Conservation (phyloP, 192 early-diverging fungal genomes). For the Backusella tarrabulga region DNA sequence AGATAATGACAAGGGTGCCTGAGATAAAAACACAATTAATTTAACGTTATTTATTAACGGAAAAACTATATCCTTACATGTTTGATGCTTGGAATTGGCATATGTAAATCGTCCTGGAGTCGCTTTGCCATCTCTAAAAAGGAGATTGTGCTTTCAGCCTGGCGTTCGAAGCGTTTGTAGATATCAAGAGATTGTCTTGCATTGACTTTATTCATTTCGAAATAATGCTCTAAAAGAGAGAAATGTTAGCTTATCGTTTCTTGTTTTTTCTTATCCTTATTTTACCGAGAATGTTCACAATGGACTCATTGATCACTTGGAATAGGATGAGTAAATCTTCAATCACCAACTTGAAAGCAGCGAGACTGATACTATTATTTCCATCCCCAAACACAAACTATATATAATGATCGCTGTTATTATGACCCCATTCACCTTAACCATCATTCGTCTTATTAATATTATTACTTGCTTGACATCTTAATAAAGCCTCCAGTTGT, state of each 20-base stretch:
- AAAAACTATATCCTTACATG: slow-evolving; percentile 49
- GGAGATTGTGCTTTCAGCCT: slow-evolving; percentile 66
- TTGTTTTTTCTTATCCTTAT: neutral
- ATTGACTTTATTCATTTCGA: slow-evolving; percentile 70
- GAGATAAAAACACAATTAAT: neutral
- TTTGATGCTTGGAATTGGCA: slow-evolving; percentile 73
- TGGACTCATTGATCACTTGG: slow-evolving; percentile 77
- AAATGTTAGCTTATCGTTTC: neutral
- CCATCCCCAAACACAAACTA: slow-evolving; percentile 75
- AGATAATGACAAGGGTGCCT: slow-evolving; percentile 34
- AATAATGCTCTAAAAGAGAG: slow-evolving; percentile 56
- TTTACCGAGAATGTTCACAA: slow-evolving; percentile 74
- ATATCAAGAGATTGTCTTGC: slow-evolving; percentile 65
- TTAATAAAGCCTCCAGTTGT: slow-evolving; percentile 67
- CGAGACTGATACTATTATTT: slow-evolving; percentile 72
- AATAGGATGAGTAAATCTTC: slow-evolving; percentile 74
- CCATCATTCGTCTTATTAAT: neutral
- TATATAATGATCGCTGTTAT: neutral
- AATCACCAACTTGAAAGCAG: slow-evolving; percentile 68
- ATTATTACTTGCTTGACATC: slow-evolving; percentile 62
- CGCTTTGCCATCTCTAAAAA: slow-evolving; percentile 69
- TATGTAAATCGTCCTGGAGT: slow-evolving; percentile 55
- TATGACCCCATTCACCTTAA: neutral
- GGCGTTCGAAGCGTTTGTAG: slow-evolving; percentile 76
- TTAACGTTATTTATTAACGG: neutral